Conservation (phyloP, 2,329 filamentous ascomycete genomes). For the Penicillium nordicum region DNA sequence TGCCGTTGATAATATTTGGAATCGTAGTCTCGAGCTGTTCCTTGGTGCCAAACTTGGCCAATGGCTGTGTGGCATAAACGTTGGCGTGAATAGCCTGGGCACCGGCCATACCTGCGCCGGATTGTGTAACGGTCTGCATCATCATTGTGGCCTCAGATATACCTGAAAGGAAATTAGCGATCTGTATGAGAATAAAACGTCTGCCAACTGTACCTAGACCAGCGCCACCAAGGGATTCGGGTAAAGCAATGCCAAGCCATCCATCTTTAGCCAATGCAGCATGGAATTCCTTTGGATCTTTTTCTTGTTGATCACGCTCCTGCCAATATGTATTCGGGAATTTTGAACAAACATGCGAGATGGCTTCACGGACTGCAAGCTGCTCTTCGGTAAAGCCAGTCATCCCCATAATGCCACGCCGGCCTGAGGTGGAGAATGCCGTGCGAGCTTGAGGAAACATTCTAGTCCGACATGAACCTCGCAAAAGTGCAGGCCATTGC, state of each 20-base stretch:
- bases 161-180: constrained; percentile 29
- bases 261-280: constrained; percentile 69
- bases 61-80: constrained; percentile 60
- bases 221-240: constrained; percentile 69
- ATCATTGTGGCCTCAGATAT: constrained; percentile 84
- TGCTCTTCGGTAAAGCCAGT: constrained; percentile 71
- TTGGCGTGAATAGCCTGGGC: constrained; percentile 59
- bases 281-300: constrained; percentile 73
- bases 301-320: constrained; percentile 64
- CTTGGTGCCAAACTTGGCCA: constrained; percentile 67
- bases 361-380: constrained; percentile 66
- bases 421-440: constrained; percentile 34
- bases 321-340: constrained; percentile 75
- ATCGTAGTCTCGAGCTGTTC: constrained; percentile 64
- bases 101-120: constrained; percentile 72
- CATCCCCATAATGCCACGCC: constrained; percentile 62
- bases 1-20: constrained; percentile 67
- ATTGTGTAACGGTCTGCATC: constrained; percentile 75
- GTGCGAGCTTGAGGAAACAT: not conserved
- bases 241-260: constrained; percentile 78
- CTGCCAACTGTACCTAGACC: constrained; percentile 53
- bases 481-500: not conserved
- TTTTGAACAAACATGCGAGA: constrained; percentile 64
- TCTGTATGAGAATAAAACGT: not conserved
- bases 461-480: not conserved